These are phyloP conservation scores for Castanopsis chinensis DNA, from an alignment of 306 rosid species.

Conservation along the genomic window DNA sequence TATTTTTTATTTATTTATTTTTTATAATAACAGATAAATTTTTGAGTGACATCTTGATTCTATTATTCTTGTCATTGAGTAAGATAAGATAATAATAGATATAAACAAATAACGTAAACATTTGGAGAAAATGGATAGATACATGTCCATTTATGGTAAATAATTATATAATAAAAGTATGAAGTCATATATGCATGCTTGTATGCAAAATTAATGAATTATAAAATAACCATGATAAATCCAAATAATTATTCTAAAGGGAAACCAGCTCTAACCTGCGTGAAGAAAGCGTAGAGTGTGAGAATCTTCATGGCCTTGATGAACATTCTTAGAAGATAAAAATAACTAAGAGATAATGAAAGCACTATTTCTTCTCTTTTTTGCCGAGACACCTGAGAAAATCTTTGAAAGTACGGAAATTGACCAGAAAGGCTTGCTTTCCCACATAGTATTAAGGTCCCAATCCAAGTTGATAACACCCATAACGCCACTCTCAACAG, in stretches of 20 bases:
- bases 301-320: slow-evolving; percentile 51
- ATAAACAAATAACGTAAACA: not conserved
- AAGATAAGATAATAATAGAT: no score
- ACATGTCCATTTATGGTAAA: no score
- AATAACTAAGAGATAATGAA: slow-evolving; percentile 49
- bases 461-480: slow-evolving; percentile 61
- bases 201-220: not conserved
- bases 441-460: slow-evolving; percentile 56
- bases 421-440: slow-evolving; percentile 18
- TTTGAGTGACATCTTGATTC: not conserved
- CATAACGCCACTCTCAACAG: slow-evolving; percentile 38
- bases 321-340: slow-evolving; percentile 41
- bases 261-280: slow-evolving; percentile 47
- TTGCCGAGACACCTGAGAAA: slow-evolving; percentile 22
- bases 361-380: slow-evolving; percentile 44
- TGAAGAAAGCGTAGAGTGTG: slow-evolving; percentile 53
- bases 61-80: not conserved
- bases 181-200: not conserved
- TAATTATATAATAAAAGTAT: not conserved
- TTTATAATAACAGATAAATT: no score
- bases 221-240: no score
- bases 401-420: slow-evolving; percentile 52
- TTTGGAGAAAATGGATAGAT: not conserved
- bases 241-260: not conserved
- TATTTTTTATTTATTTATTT: no score